phyloP scores from a whole-genome alignment of 2,329 filamentous ascomycete species.

The Blastomyces emzantsi region DNA sequence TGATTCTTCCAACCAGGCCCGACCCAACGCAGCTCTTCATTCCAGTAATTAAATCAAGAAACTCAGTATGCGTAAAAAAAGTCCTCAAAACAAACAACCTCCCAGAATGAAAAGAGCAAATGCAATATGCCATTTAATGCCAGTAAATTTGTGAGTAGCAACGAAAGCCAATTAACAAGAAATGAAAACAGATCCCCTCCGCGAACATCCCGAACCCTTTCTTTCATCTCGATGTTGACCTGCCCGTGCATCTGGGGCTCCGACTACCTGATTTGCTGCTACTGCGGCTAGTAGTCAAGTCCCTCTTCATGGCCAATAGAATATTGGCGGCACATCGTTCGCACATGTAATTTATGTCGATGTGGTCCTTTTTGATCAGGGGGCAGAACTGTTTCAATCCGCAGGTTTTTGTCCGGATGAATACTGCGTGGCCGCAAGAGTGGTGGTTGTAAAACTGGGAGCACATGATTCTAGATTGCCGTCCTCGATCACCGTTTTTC shows the following conservation, averaged over 20 bases:
- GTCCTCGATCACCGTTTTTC: not conserved
- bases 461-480: slow-evolving; percentile 12
- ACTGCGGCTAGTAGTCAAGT: not conserved
- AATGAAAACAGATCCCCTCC: not conserved
- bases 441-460: slow-evolving; percentile 15
- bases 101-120: not conserved
- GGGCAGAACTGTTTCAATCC: slow-evolving; percentile 16
- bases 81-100: not conserved
- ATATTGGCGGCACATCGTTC: slow-evolving; percentile 15
- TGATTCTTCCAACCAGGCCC: not conserved
- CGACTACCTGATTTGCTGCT: not conserved
- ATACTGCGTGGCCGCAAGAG: slow-evolving; percentile 14
- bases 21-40: not conserved
- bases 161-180: not conserved
- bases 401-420: slow-evolving; percentile 15
- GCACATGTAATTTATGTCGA: slow-evolving; percentile 12
- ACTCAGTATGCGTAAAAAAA: not conserved
- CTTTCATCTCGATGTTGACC: slow-evolving; percentile 1
- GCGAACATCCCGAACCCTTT: not conserved
- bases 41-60: not conserved
- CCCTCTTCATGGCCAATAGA: slow-evolving; percentile 12
- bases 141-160: not conserved
- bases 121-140: not conserved
- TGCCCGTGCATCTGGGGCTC: not conserved
- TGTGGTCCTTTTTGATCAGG: slow-evolving; percentile 8